Evolutionary conservation across 1,139 yeast species (phyloP), one percentile per base, ranked within the genome.

Genomic region (Debaryomyces robertsiae): DNA sequence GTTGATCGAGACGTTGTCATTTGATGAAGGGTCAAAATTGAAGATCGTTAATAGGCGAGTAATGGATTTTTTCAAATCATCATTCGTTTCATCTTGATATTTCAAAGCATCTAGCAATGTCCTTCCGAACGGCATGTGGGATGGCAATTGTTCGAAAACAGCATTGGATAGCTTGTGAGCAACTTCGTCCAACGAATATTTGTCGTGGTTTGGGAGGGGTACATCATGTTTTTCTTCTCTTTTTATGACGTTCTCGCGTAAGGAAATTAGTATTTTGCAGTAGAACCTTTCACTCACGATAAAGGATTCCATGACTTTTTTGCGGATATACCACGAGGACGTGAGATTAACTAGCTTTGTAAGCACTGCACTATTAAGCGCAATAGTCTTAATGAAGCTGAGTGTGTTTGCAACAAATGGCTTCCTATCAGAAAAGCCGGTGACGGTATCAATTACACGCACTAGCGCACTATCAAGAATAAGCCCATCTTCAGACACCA

Each of bases 401-500:
- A 60, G 19, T 2, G 56, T 23, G n/a, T 55, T 46, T 9, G 52
- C 44, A 2, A 66, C 34, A 6, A 67, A 39, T 3, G 74, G 73
- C 39, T 58, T 64, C 27, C 68, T 46, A 10, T 36, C 16, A n/a
- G 63, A 54, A 23, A 69, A 49, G 19, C 57, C 56, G 3, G 63
- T 54, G 14, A 69, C 22, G 1, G 67, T 62, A 42, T 67, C 52
- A 4, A 62, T 1, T 16, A 71, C 50, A n/a, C 45, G 38, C 40
- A 68, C 57, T 5, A 67, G 29, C 1, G 65, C 38, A 34, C 49
- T 53, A 18, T 56, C 44, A 3, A 33, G 10, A 16, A 33, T 16
- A 27, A 24, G 14, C 22, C 17, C 19, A 38, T 15, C 10, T 25
- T 33, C 9, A 15, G 11, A 1, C 9, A 29, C 2, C 13, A n/a